Base-by-base conservation (phyloP, 257 asterid species). In the Solanum phureja region DNA sequence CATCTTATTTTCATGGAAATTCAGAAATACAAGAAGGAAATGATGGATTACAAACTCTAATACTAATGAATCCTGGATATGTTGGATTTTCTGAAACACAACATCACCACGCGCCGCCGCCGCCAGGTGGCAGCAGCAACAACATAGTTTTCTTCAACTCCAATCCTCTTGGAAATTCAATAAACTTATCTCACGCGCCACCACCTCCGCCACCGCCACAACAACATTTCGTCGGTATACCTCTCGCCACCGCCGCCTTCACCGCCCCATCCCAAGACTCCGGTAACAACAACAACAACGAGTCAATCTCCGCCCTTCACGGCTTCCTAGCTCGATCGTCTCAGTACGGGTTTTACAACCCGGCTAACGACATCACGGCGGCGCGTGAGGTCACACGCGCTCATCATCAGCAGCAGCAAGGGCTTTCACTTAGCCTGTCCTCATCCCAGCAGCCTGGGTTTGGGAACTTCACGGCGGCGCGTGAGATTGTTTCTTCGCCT, bases 41-140 rank as follows among this genome's bases (percentile, higher is more conserved):
- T 52, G 98, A 97, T 64, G 98, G 98, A 0, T 89, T 97, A 44
- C 99, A 97, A 85, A 97, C 99, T 42, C 89, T 97, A 91, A 93
- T 97, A 86, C 92, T 97, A 73, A 97, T 97, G 99, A 97, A 97
- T 72, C 98, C 99, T 7, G 92, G 95, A 14, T 97, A 94, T 91
- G 95, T 91, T 46, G 98, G 98, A 82, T 95, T 90, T 90, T 90
- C 98, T 83, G 99, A 96, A 91, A 88, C 85, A 34, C 94, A 92
- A 37, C 94, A 92, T 24, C 94, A 62, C 52, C 95, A 82, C n/a
- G 66, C 66, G 66, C 66, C 93, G 27, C 86, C 33, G 5, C 87
- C 86, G 3, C 93, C 92, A 58, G 37, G 90, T 73, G 44, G 90
- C 86, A 74, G 86, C 92, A 94, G 92, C 91, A 93, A 91, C 83